phyloP scores from a whole-genome alignment of 345 rosid genomes.

The Capsella bursapastoris region DNA sequence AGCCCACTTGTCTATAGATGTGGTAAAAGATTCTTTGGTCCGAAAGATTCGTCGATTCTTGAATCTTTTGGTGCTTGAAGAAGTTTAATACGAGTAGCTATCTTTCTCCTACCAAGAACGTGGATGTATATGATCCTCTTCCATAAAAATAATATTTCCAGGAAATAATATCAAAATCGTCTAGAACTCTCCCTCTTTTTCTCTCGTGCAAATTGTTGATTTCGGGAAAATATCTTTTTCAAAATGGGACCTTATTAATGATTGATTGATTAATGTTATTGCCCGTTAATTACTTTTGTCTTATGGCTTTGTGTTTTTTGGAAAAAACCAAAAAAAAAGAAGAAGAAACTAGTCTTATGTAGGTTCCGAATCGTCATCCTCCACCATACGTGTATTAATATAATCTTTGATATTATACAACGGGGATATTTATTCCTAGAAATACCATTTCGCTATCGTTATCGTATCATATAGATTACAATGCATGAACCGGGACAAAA shows the following conservation, averaged over 20 bases:
- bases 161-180: constrained; percentile 1
- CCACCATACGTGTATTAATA: constrained; percentile 17
- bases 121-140: constrained; percentile 39
- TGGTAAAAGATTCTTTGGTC: constrained; percentile 33
- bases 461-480: not conserved
- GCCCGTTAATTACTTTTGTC: not conserved
- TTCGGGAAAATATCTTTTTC: constrained; percentile 23
- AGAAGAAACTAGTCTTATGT: constrained; percentile 21
- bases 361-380: constrained; percentile 19
- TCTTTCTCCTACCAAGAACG: constrained; percentile 40
- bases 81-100: constrained; percentile 26
- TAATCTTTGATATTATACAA: not conserved
- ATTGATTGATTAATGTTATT: constrained; percentile 23
- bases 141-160: not conserved
- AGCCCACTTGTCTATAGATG: constrained; percentile 34
- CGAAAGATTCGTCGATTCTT: constrained; percentile 39
- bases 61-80: constrained; percentile 24
- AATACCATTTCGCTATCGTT: constrained; percentile 11
- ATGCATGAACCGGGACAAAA: constrained; percentile 25
- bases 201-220: constrained; percentile 38
- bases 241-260: constrained; percentile 37
- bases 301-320: constrained; percentile 6
- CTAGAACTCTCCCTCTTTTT: constrained; percentile 3
- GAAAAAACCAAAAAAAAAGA: too few species aligned
- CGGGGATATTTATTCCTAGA: not conserved